phyloP scores from a whole-genome alignment of 768 basidiomycete species.

The Lentinula sp. region DNA sequence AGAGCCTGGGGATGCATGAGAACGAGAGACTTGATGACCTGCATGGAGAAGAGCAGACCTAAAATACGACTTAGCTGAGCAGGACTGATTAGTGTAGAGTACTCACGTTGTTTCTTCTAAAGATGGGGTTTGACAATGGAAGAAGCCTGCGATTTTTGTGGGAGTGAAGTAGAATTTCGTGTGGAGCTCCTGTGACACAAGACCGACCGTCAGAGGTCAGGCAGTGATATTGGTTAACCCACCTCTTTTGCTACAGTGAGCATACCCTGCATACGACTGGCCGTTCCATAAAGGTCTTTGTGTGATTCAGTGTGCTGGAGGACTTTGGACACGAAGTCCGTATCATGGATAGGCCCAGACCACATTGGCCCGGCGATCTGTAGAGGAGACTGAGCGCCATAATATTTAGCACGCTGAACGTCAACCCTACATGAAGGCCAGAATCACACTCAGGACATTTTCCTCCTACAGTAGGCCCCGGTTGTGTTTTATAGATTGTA shows the following conservation, averaged over 20 bases:
- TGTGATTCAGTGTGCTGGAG: conserved; percentile 65
- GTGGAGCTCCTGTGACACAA: conserved; percentile 55
- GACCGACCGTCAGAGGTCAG: background rate
- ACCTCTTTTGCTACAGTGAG: conserved; percentile 86
- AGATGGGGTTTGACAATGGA: conserved; percentile 76
- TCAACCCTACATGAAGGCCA: conserved; percentile 62
- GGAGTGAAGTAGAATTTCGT: conserved; percentile 88
- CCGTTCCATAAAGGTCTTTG: conserved; percentile 67
- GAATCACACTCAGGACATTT: conserved; percentile 82
- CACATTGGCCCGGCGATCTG: conserved; percentile 97
- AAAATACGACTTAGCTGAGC: conserved; percentile 1
- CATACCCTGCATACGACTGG: conserved; percentile 91
- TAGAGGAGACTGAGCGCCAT: background rate
- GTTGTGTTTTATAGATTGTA: conserved; percentile 62
- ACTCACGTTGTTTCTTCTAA: conserved; percentile 72
- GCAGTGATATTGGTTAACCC: conserved; percentile 12
- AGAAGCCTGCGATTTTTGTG: conserved; percentile 67
- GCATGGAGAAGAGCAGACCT: conserved; percentile 89
- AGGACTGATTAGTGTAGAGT: background rate
- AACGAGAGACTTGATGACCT: conserved; percentile 80
- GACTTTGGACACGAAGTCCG: conserved; percentile 67
- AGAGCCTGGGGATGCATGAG: conserved; percentile 85
- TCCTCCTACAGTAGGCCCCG: conserved; percentile 60
- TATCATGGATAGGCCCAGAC: conserved; percentile 82
- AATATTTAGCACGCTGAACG: background rate